Percentiles rank a stretch among this genome's conserved stretches.
Evolutionary conservation across 1,139 yeast species (phyloP).

Genomic region (Taphrina pruni): DNA sequence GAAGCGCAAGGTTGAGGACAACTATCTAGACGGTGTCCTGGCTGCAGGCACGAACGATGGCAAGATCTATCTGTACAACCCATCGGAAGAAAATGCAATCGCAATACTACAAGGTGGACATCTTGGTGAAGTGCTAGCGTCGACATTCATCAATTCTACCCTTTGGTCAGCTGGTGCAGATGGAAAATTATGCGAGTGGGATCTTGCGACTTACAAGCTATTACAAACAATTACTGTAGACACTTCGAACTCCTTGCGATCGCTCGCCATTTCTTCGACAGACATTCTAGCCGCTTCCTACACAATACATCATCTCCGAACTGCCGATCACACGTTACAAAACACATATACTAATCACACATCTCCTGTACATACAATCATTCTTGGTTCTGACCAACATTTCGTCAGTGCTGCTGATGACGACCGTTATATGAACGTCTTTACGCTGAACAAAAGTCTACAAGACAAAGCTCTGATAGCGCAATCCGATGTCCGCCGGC

Average conservation of each 20-base stretch:
- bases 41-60: constrained; percentile 75
- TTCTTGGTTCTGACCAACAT: constrained; percentile 47
- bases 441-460: constrained; percentile 55
- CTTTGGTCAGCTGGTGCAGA: constrained; percentile 69
- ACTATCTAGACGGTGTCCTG: constrained; percentile 56
- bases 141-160: constrained; percentile 58
- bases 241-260: constrained; percentile 46
- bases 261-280: constrained; percentile 56
- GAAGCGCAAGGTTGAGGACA: constrained; percentile 51
- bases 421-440: constrained; percentile 79
- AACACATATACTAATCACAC: constrained; percentile 72
- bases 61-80: constrained; percentile 68
- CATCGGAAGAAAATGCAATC: constrained; percentile 64
- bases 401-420: constrained; percentile 73
- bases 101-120: constrained; percentile 61
- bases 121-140: constrained; percentile 57
- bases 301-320: constrained; percentile 52
- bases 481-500: constrained; percentile 63
- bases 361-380: constrained; percentile 62
- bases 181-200: constrained; percentile 72
- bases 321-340: constrained; percentile 54
- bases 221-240: constrained; percentile 42
- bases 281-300: constrained; percentile 49
- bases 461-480: constrained; percentile 66
- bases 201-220: constrained; percentile 51